Conservation (phyloP, 305 asterid species). For the Fraxinus ornus region DNA sequence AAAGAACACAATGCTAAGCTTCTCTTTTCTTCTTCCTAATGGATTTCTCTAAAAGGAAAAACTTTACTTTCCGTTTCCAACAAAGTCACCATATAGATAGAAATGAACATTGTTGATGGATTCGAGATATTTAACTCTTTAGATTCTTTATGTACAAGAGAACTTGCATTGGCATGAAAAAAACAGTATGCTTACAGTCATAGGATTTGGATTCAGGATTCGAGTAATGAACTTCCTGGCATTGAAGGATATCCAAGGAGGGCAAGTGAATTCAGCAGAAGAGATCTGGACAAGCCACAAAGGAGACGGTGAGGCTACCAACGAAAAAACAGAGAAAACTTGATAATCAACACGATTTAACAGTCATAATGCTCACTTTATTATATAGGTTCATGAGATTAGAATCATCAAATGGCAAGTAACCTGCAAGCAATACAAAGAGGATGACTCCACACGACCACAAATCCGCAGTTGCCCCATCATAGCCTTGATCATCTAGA, state of each 20-base stretch:
- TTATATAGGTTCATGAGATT: constrained; percentile 80
- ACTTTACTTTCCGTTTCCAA: neutral
- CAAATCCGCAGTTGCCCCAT: constrained; percentile 87
- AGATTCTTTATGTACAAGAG: neutral
- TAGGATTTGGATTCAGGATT: constrained; percentile 79
- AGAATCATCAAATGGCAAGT: constrained; percentile 94
- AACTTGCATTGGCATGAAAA: neutral
- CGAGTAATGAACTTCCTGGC: constrained; percentile 79
- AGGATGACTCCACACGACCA: constrained; percentile 98
- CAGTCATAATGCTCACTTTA: constrained; percentile 56
- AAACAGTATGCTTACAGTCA: constrained; percentile 46
- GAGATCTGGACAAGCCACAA: constrained; percentile 53
- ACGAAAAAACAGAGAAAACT: constrained; percentile 9
- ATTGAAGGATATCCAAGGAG: constrained; percentile 88
- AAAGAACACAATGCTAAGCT: neutral
- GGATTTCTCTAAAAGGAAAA: neutral
- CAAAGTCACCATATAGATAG: neutral
- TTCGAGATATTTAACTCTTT: neutral
- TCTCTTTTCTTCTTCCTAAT: neutral
- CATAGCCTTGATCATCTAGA: constrained; percentile 80
- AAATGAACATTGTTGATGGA: neutral
- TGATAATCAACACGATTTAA: neutral
- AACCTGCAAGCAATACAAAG: constrained; percentile 95
- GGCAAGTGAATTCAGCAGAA: constrained; percentile 80
- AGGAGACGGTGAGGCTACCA: constrained; percentile 23